Conservation (phyloP, 2,329 filamentous ascomycete genomes). For the Exophiala sideris region DNA sequence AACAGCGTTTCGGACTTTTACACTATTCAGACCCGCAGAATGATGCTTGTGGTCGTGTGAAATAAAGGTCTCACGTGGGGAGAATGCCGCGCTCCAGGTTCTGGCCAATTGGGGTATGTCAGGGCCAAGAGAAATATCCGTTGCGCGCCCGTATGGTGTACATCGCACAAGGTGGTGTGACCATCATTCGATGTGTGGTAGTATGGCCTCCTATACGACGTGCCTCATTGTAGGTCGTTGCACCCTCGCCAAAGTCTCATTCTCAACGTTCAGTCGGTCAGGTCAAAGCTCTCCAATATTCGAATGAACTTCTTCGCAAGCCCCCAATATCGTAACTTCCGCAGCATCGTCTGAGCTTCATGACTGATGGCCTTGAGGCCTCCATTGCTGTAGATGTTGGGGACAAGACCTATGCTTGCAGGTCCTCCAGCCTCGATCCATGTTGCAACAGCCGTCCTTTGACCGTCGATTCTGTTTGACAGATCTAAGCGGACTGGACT, state of each 20-base stretch:
- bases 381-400: constrained; percentile 16
- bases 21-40: too few species aligned
- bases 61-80: too few species aligned
- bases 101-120: too few species aligned
- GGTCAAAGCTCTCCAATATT: constrained; percentile 20
- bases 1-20: too few species aligned
- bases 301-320: constrained; percentile 20
- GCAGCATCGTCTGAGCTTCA: constrained; percentile 20
- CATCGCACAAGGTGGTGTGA: too few species aligned
- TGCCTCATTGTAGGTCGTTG: neutral
- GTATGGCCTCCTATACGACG: too few species aligned
- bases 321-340: constrained; percentile 21
- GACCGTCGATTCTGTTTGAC: constrained; percentile 12
- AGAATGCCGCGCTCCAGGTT: too few species aligned
- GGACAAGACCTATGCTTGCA: constrained; percentile 15
- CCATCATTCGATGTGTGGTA: too few species aligned
- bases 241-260: neutral
- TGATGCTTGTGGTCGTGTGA: too few species aligned
- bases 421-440: constrained; percentile 22
- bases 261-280: neutral
- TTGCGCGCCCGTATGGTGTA: too few species aligned
- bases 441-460: constrained; percentile 10
- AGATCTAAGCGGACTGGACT: constrained; percentile 17
- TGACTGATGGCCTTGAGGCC: constrained; percentile 15
- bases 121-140: too few species aligned